Base-by-base conservation (phyloP, 129 eudicot genomes). In the Flaveria sonorensis region DNA sequence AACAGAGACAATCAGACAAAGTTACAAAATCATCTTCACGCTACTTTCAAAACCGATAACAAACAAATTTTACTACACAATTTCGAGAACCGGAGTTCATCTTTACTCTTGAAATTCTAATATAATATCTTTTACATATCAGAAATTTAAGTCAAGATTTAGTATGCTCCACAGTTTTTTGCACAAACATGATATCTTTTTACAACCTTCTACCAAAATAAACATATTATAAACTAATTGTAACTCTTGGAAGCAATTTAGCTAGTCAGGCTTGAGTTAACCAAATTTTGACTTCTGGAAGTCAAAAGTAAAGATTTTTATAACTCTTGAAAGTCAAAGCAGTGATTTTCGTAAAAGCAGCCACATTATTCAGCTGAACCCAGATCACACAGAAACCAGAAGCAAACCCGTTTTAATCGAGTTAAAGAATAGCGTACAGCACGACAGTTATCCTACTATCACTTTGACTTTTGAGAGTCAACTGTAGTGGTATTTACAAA, bases 21-120 rank as follows among this genome's bases (percentile, higher is more conserved):
- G 10, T 28, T 16, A 18, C 10, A 39, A 67, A 67, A 40, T n/a
- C 50, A 42, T 67, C 19, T 61, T 24, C 30, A 62, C 50, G 26
- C 72, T 26, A 28, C 47, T 50, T 73, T 72, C 20, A 19, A 72
- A 72, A 12, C 77, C 39, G 48, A 47, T 24, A n/a, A 18, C 61
- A 16, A 46, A 21, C 50, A 16, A 24, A 36, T 47, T 50, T 50
- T 3, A 26, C 21, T 15, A 7, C 45, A n/a, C n/a, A 42, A 18
- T 42, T 11, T 68, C 55, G 43, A 68, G 9, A 19, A 18, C 72
- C 20, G 45, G 53, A 68, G 32, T 21, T 68, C 32, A 42, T 42
- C 36, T 42, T 63, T 68, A 19, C 18, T 18, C 71, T 66, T 36
- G 0, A 36, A 39, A 66, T 5, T 66, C 71, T 6, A 66, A 66